Evolutionary conservation across 371 early-diverging fungal species (phyloP).

Genomic region (Mucor racemosus): DNA sequence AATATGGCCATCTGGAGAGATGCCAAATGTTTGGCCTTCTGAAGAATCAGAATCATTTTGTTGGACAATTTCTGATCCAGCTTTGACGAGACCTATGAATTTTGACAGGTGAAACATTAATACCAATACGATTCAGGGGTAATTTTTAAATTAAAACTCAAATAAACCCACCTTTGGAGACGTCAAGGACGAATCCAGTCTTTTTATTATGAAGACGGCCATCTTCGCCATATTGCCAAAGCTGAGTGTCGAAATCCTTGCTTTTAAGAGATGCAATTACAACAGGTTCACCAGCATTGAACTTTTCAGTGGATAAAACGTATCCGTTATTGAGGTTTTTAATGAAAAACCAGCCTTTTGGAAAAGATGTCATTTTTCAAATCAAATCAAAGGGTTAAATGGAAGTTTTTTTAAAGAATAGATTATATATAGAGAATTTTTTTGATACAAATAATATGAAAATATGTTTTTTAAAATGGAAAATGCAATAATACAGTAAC

Average conservation of each 20-base stretch:
- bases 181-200: slow-evolving; percentile 56
- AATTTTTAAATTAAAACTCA: neutral
- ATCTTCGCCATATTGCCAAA: slow-evolving; percentile 60
- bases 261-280: slow-evolving; percentile 37
- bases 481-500: neutral
- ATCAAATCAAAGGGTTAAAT: slow-evolving; percentile 6
- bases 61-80: slow-evolving; percentile 53
- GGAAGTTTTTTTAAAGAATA: neutral
- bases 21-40: slow-evolving; percentile 35
- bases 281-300: slow-evolving; percentile 38
- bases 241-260: slow-evolving; percentile 46
- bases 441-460: neutral
- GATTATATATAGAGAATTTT: slow-evolving; percentile 7
- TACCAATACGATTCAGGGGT: neutral
- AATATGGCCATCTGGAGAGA: slow-evolving; percentile 48
- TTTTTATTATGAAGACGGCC: slow-evolving; percentile 61
- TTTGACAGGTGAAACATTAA: neutral
- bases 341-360: slow-evolving; percentile 64
- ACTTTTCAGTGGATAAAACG: slow-evolving; percentile 47
- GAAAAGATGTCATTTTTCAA: slow-evolving; percentile 39
- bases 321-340: slow-evolving; percentile 55
- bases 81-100: slow-evolving; percentile 39
- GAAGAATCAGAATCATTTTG: slow-evolving; percentile 36
- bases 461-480: neutral
- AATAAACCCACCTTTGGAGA: slow-evolving; percentile 51